Evolutionary conservation across 2,329 filamentous ascomycete species (phyloP), one percentile per base, ranked within the genome.

Genomic region (Seiridium unicorne): DNA sequence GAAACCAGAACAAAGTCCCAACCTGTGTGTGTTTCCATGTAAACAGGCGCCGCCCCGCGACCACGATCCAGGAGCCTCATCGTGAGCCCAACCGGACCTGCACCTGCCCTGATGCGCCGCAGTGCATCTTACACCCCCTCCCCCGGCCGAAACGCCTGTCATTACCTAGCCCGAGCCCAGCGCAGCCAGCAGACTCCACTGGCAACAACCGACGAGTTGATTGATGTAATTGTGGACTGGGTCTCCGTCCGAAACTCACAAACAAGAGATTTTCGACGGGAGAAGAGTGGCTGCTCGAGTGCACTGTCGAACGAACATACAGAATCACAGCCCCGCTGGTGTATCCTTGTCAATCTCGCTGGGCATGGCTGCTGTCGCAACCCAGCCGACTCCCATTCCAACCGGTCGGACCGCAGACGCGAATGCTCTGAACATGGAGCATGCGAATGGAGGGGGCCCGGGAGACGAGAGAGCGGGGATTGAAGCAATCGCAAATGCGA

Each of bases 361-460:
- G 61, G 61, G 18, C 48, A 65, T 65, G 44, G 64, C 65, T 42
- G 63, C 60, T 46, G 64, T 66, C 57, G 38, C 65, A 55, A 64
- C 60, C 26, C 60, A 59, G 53, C 56, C 57, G 51, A 61, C 53
- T 32, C 60, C 60, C 53, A 59, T 61, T 44, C 56, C 57, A 56
- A 44, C 57, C 53, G 60, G 60, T 54, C 53, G 57, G 54, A 60
- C 38, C 26, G 38, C 35, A 46, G 47, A 59, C 44, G 49, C 51
- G 46, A 42, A 26, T n/a, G 57, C 42, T 36, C 31, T 40, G 47
- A 57, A 44, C 13, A 61, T 61, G 60, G 57, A 55, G 26, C 44
- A 44, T 9, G 34, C 44, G 38, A 59, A 62, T 61, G 47, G 55
- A 51, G 48, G 61, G 60, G 26, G 61, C 57, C 18, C 48, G 31